A percentile compares a stretch with the other conserved stretches of the same genome.
Conservation (phyloP, 179 eudicot species). For the Beta macrorhiza region DNA sequence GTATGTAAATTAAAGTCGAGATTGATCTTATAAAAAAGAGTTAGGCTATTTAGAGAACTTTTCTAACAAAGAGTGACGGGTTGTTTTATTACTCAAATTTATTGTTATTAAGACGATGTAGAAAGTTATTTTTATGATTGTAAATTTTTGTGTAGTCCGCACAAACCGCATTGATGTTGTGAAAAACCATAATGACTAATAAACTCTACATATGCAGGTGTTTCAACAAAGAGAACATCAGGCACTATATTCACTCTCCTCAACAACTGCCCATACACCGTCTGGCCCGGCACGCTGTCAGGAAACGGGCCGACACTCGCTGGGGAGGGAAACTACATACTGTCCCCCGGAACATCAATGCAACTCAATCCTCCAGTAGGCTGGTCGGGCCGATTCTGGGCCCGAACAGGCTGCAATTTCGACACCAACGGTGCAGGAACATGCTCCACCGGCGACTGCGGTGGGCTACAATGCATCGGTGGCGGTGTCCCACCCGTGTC, state of each 20-base stretch:
- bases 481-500: constrained; percentile 27
- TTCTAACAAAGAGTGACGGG: too few relatives aligned
- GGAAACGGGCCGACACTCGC: constrained; percentile 3
- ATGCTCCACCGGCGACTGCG: constrained; percentile 27
- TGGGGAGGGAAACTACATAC: not conserved
- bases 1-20: too few relatives aligned
- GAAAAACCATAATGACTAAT: not conserved
- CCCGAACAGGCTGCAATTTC: constrained; percentile 25
- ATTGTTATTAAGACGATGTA: too few relatives aligned
- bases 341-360: not conserved
- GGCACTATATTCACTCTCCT: constrained; percentile 9
- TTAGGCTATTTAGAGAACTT: too few relatives aligned
- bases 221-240: constrained; percentile 2
- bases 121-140: too few relatives aligned
- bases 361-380: constrained; percentile 18
- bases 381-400: constrained; percentile 32
- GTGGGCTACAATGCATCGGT: constrained; percentile 18
- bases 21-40: too few relatives aligned
- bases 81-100: too few relatives aligned
- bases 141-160: too few relatives aligned
- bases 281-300: constrained; percentile 2
- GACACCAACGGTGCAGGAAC: constrained; percentile 16
- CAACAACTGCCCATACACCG: constrained; percentile 15
- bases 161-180: too few relatives aligned
- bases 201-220: not conserved